phyloP scores from a whole-genome alignment of 768 basidiomycete genomes.

The Amanita subjunquillea region DNA sequence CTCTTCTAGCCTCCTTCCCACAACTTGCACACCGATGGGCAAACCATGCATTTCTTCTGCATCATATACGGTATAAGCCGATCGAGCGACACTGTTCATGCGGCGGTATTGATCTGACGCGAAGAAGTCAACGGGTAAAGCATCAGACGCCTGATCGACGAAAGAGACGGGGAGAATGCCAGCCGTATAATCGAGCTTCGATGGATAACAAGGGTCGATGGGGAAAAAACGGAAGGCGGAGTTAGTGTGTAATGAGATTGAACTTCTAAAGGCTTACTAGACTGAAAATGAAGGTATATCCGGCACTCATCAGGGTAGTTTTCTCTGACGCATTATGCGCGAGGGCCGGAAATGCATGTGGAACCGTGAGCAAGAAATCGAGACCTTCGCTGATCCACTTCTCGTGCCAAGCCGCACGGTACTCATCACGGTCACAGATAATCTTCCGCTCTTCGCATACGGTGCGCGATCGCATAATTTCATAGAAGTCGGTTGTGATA shows the following conservation, averaged over 20 bases:
- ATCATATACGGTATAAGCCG: constrained; percentile 43
- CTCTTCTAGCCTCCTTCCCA: constrained; percentile 55
- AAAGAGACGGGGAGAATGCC: constrained; percentile 52
- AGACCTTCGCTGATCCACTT: constrained; percentile 38
- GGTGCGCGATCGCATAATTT: constrained; percentile 35
- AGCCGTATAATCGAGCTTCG: constrained; percentile 42
- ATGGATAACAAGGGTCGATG: not conserved
- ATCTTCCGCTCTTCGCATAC: constrained; percentile 40
- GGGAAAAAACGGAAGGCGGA: too few species aligned
- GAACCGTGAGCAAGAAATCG: constrained; percentile 56
- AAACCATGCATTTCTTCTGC: constrained; percentile 55
- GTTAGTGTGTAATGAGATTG: not conserved
- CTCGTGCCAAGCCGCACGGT: constrained; percentile 35
- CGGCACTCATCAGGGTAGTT: constrained; percentile 47
- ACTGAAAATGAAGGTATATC: constrained; percentile 61
- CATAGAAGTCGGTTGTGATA: constrained; percentile 23
- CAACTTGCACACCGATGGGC: constrained; percentile 58
- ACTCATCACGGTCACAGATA: constrained; percentile 32
- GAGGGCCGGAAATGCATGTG: constrained; percentile 51
- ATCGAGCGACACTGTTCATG: constrained; percentile 24
- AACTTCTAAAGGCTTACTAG: constrained; percentile 25
- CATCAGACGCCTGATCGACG: constrained; percentile 30
- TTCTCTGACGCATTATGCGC: constrained; percentile 39
- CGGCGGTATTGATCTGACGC: constrained; percentile 19
- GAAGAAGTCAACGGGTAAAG: constrained; percentile 22